Conservation (phyloP, 2,329 filamentous ascomycete species). For the Apiospora sp. region DNA sequence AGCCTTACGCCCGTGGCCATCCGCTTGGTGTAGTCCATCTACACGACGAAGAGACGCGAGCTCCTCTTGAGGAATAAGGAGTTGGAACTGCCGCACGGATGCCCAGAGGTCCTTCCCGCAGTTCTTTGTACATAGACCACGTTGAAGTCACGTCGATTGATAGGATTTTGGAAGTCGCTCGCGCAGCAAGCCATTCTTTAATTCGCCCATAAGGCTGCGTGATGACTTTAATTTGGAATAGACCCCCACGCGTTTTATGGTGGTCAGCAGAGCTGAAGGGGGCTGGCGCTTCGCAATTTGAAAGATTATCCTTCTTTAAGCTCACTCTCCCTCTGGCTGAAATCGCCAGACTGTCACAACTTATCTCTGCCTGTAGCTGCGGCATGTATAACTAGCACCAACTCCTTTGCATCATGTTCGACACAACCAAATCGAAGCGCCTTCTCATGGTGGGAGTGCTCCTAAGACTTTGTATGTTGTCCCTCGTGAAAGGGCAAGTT, state of each 20-base stretch:
- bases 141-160: conserved; percentile 43
- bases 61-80: neutral
- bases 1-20: conserved; percentile 15
- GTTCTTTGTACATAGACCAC: conserved; percentile 38
- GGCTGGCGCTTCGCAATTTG: neutral
- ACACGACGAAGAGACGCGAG: conserved; percentile 9
- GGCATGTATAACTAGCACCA: too few relatives aligned
- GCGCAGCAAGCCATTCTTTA: too few relatives aligned
- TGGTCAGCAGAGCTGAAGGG: too few relatives aligned
- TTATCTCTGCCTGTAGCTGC: too few relatives aligned
- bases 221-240: too few relatives aligned
- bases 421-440: too few relatives aligned
- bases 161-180: too few relatives aligned
- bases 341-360: too few relatives aligned
- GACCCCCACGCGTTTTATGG: too few relatives aligned
- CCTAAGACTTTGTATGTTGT: neutral
- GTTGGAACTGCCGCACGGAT: neutral
- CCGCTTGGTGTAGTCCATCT: neutral
- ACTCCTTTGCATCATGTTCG: neutral
- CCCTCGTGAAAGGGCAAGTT: neutral
- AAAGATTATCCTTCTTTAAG: too few relatives aligned
- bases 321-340: too few relatives aligned
- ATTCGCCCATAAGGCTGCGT: too few relatives aligned
- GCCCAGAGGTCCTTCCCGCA: conserved; percentile 28
- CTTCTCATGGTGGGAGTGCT: neutral